Evolutionary conservation across 2,329 filamentous ascomycete species (phyloP).

Genomic region (Thielaviopsis ethacetica): DNA sequence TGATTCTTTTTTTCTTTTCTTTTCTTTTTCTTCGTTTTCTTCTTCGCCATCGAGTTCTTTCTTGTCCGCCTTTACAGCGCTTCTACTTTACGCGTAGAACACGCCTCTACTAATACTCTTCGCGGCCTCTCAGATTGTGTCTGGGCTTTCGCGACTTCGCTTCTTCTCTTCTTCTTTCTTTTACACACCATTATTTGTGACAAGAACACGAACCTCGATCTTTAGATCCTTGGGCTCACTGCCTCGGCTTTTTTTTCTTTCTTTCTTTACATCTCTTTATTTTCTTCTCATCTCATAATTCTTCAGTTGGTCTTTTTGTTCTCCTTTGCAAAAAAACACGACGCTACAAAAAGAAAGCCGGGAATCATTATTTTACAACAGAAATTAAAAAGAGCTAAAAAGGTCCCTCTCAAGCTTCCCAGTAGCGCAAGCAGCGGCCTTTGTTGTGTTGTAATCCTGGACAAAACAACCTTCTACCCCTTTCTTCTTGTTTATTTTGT

Average conservation of each 20-base stretch:
- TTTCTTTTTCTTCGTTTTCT: not conserved
- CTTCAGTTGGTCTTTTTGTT: not conserved
- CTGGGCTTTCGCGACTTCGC: not conserved
- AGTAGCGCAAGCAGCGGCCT: not conserved
- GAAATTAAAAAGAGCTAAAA: slow-evolving; percentile 8
- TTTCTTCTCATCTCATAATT: not conserved
- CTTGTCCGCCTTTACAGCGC: not conserved
- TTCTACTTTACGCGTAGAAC: not conserved
- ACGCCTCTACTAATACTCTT: not conserved
- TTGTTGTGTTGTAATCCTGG: not conserved
- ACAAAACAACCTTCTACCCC: not conserved
- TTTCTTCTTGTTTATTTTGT: not conserved
- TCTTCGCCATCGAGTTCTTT: not conserved
- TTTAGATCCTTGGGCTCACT: not conserved
- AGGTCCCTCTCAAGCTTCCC: slow-evolving; percentile 5
- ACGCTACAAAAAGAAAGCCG: not conserved
- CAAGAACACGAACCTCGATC: not conserved
- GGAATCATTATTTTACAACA: not conserved
- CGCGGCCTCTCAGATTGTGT: not conserved
- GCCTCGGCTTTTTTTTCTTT: not conserved
- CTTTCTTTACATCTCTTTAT: not conserved
- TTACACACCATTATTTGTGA: not conserved
- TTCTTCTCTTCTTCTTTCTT: not conserved
- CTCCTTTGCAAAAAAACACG: not conserved
- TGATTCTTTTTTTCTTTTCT: not conserved